Evolutionary conservation across 257 asterid genomes (phyloP).

Genomic region (Solanum neorickii): DNA sequence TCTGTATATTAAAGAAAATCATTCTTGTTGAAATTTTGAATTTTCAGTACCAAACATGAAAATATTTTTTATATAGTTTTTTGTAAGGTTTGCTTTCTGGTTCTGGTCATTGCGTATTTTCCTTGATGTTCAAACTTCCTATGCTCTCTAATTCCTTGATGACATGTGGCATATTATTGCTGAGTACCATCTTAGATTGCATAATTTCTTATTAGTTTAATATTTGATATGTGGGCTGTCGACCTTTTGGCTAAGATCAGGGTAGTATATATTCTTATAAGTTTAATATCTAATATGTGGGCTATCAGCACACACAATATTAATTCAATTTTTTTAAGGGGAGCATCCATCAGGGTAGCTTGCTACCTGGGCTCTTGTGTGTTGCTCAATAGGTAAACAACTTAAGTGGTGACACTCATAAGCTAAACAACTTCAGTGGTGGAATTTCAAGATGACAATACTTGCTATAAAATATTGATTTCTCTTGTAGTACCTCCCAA

Average conservation of each 20-base stretch:
- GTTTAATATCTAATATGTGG: neutral
- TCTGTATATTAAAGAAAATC: neutral
- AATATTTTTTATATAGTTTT: neutral
- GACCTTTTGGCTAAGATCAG: neutral
- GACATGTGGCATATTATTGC: neutral
- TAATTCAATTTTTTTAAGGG: neutral
- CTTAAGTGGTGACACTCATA: neutral
- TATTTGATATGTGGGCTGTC: neutral
- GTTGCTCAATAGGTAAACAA: neutral
- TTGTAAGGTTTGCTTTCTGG: neutral
- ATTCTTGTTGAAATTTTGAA: neutral
- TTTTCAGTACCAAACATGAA: neutral
- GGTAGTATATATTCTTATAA: neutral
- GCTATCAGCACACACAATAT: neutral
- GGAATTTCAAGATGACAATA: neutral
- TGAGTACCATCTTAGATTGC: neutral
- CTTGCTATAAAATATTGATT: neutral
- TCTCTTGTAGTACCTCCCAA: neutral
- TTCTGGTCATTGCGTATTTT: neutral
- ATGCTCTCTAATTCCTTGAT: neutral
- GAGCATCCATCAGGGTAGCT: neutral
- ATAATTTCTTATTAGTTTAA: neutral
- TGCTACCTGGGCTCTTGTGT: neutral
- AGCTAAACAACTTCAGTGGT: neutral
- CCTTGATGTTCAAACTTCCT: neutral